A percentile compares a stretch with the other conserved stretches of the same genome.
Conservation (phyloP, 176 grass and related monocot genomes). For the Avena eriantha region DNA sequence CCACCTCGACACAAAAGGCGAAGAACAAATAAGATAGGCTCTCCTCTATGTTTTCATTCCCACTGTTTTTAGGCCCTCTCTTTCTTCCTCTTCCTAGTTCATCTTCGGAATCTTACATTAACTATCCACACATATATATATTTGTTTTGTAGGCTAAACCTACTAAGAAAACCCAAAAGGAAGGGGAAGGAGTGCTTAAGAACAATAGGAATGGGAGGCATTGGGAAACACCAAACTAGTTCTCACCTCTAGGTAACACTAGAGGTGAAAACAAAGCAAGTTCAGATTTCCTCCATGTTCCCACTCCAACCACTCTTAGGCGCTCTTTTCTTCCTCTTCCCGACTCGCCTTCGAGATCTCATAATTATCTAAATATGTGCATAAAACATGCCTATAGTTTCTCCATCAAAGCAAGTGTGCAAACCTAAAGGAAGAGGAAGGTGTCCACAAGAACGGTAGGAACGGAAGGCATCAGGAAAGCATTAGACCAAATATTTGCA, state of each 20-base stretch:
- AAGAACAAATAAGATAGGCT: no score
- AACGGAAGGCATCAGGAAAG: conserved; percentile 34
- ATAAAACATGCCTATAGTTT: not conserved
- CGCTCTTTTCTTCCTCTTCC: conserved; percentile 4
- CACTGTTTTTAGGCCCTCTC: no score
- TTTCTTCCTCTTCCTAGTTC: conserved; percentile 39
- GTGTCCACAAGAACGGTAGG: conserved; percentile 33
- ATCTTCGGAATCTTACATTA: not conserved
- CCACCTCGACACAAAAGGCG: no score
- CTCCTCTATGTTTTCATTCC: no score
- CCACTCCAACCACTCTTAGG: not conserved
- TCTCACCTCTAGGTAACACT: not conserved
- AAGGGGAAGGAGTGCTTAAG: conserved; percentile 40
- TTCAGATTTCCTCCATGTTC: not conserved
- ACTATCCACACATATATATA: no score
- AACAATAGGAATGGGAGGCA: conserved; percentile 16
- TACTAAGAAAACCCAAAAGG: not conserved
- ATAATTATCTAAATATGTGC: not conserved
- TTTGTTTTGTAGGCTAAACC: not conserved
- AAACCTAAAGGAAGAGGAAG: conserved; percentile 39
- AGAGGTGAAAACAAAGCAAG: not conserved
- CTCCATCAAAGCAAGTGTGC: not conserved
- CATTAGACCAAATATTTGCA: conserved; percentile 23
- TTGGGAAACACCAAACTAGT: not conserved
- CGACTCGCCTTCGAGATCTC: not conserved